Percentiles rank a stretch among this genome's conserved stretches.
phyloP scores from a whole-genome alignment of 2,329 filamentous ascomycete species.

The Huntiella moniliformis region DNA sequence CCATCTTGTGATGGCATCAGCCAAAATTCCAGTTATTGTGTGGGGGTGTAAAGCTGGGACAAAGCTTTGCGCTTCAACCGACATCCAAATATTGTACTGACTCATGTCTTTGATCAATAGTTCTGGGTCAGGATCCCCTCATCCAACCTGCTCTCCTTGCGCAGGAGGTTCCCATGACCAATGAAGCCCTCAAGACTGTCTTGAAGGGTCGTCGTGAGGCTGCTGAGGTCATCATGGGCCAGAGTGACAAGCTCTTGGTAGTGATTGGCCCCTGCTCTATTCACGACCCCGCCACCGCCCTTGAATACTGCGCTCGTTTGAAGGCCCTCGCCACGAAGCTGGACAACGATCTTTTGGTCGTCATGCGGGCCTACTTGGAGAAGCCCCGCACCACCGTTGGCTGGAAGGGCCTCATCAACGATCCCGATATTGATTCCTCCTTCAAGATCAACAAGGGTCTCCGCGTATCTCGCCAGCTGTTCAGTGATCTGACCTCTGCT shows the following conservation, averaged over 20 bases:
- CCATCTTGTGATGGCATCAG: background rate
- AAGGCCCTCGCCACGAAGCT: constrained; percentile 63
- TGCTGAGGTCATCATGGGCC: constrained; percentile 49
- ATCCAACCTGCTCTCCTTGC: constrained; percentile 89
- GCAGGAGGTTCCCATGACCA: constrained; percentile 59
- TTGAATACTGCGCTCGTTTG: constrained; percentile 73
- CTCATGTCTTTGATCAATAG: constrained; percentile 21
- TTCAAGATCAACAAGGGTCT: constrained; percentile 99
- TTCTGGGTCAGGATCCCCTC: constrained; percentile 80
- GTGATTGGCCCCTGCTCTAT: constrained; percentile 93
- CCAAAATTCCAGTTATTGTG: background rate
- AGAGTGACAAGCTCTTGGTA: constrained; percentile 46
- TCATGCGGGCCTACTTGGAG: constrained; percentile 98
- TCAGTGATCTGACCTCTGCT: constrained; percentile 66
- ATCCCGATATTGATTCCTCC: constrained; percentile 90
- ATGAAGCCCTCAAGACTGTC: constrained; percentile 40
- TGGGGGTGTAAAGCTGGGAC: background rate
- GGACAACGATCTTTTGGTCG: constrained; percentile 64
- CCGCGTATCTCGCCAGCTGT: constrained; percentile 77
- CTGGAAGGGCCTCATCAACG: constrained; percentile 99
- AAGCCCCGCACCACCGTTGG: constrained; percentile 96
- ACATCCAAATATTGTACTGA: background rate
- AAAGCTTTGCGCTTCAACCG: background rate
- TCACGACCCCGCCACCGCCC: constrained; percentile 73
- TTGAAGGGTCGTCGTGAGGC: constrained; percentile 43